Evolutionary conservation across 306 rosid species (phyloP), one percentile per base, ranked within the genome.

Genomic region (Oxytropis ochrocephala): DNA sequence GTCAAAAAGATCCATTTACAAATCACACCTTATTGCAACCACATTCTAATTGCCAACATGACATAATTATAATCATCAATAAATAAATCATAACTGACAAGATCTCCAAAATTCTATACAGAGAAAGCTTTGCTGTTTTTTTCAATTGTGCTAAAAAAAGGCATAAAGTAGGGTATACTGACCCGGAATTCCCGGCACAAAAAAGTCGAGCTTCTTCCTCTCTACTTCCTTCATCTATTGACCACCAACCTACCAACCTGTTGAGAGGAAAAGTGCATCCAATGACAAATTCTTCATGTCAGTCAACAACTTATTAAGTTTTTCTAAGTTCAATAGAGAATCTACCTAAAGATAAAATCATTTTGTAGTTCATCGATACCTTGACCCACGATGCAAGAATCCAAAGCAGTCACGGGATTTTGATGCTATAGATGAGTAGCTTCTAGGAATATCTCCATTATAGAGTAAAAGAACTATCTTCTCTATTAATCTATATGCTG

Each of bases 191-290:
- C 53, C 76, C 91, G 46, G 82, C 84, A 75, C 75, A 77, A 74
- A 77, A 92, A 36, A 92, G 81, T 78, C 88, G 87, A 68, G 97
- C 97, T 53, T 85, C 96, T 84, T 92, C 97, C 83, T 92, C 97
- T 69, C 73, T 80, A 74, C 95, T 92, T 66, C 83, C 90, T 81
- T 92, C 96, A 27, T 92, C 97, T 41, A 89, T 92, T 10, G 92
- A 92, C 97, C 96, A 92, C 97, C 97, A 92, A 80, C 97, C 97
- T 6, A 92, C 82, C 65, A 92, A 81, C 82, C 97, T 89, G 78
- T 47, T 44, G 73, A 41, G 50, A 69, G 71, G 27, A 68, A 67
- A 73, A 75, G 67, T 47, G 9, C 42, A 68, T 49, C 29, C 60
- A 62, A 39, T 61, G 53, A 75, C 63, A 69, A 72, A 13, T 50